Evolutionary conservation across 1,284 basidiomycete genomes (phyloP).

Genomic region (Melampsora larici-populina): DNA sequence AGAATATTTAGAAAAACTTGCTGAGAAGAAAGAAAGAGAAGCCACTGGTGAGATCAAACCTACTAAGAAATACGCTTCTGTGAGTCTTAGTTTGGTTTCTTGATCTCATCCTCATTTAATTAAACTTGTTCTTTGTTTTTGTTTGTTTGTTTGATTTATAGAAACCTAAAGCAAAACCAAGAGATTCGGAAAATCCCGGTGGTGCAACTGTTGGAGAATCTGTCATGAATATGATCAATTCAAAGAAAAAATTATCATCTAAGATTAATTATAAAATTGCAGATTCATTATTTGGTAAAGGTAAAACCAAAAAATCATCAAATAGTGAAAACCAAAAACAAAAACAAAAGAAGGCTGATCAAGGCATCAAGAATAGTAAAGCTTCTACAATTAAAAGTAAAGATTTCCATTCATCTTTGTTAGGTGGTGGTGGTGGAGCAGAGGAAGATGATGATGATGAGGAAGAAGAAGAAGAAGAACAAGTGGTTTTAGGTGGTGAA

Average conservation of each 20-base stretch:
- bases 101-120: neutral
- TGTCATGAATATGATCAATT: constrained; percentile 34
- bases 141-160: neutral
- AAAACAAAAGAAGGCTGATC: neutral
- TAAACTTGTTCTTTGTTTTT: neutral
- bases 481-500: neutral
- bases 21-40: constrained; percentile 60
- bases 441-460: constrained; percentile 37
- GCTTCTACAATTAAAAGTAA: neutral
- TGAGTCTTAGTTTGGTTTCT: neutral
- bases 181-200: constrained; percentile 38
- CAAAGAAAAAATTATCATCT: constrained; percentile 31
- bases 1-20: constrained; percentile 85
- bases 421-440: neutral
- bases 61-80: constrained; percentile 3
- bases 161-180: constrained; percentile 29
- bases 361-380: neutral
- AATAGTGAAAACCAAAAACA: neutral
- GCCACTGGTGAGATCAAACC: constrained; percentile 21
- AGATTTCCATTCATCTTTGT: neutral
- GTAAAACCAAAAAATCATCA: neutral
- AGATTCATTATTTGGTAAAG: constrained; percentile 25
- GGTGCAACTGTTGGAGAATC: constrained; percentile 34
- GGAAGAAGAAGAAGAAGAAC: constrained; percentile 22
- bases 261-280: constrained; percentile 39